These are phyloP conservation scores for Cicer pinnatifidum DNA, from an alignment of 306 rosid genomes.

Conservation along the genomic window DNA sequence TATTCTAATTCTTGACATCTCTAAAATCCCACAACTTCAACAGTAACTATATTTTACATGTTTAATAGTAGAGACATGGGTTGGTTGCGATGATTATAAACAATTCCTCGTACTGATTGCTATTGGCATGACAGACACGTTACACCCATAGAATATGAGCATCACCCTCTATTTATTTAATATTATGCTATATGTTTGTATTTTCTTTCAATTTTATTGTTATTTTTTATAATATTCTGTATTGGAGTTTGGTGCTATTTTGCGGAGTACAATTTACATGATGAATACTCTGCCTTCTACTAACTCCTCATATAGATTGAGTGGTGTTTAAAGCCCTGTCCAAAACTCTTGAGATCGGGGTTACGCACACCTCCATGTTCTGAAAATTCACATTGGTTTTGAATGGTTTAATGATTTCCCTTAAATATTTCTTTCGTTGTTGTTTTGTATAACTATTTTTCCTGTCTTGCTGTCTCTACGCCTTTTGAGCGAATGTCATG, in stretches of 20 bases:
- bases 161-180: background rate
- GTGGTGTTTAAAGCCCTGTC: constrained; percentile 8
- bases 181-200: too few species aligned
- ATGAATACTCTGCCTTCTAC: background rate
- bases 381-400: background rate
- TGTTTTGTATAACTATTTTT: too few species aligned
- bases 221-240: background rate
- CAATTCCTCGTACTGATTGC: constrained; percentile 27
- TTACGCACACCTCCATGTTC: constrained; percentile 2
- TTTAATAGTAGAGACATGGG: too few species aligned
- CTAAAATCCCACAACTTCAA: too few species aligned
- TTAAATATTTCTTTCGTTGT: too few species aligned
- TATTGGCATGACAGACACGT: constrained; percentile 12
- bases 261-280: background rate
- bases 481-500: too few species aligned
- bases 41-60: too few species aligned
- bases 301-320: background rate
- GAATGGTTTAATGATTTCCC: too few species aligned
- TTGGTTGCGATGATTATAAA: background rate
- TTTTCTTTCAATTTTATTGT: too few species aligned
- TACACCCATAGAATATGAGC: constrained; percentile 34
- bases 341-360: background rate
- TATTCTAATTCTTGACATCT: too few species aligned
- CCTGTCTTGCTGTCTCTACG: too few species aligned
- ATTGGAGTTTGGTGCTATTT: background rate